Base-by-base conservation (phyloP, 2,329 filamentous ascomycete species). In the Blastomyces gilchristii region DNA sequence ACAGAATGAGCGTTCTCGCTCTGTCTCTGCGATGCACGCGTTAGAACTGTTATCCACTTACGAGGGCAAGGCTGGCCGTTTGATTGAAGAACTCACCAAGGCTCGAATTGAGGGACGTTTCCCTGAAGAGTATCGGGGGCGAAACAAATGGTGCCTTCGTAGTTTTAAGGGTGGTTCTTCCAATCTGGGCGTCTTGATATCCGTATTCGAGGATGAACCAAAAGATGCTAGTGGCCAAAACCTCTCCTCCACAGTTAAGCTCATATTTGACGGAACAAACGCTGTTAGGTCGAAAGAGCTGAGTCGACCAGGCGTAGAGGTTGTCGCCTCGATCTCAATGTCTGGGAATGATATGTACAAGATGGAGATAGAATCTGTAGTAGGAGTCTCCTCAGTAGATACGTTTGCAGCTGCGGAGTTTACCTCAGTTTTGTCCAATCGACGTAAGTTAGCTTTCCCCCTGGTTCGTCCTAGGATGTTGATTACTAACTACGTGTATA, bases 81-180 rank as follows among this genome's bases (percentile, higher is more conserved):
- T 90, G 75, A 85, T 86, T 37, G 93, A 97, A 75, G 94, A 97
- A 67, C 81, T 97, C 14, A 85, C 87, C 58, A 95, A 93, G 76
- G 91, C 92, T 9, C 86, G 87, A 67, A 85, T 97, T 16, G 93
- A 97, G 75, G 88, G 87, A 6, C 85, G 92, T 12, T 96, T 95
- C 70, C 79, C 89, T 0, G 91, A 96, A 72, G 74, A 79, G n/a
- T 90, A 96, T 77, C 85, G 92, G 64, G 91, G 96, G 73, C 84
- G 87, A 64, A 82, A 86, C 18, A 85, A 83, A 68, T 97, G 91
- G 91, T 89, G 89, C 41, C 82, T 95, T 41, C 85, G 91, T 47
- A 88, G 86, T 25, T 82, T 85, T 16, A 83, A 82, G 64, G 82
- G 86, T 72, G 81, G 82, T 7, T 70, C 75, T n/a, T 80, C 80